Conservation (phyloP, 805 yeast species). For the Candida coquimbonensis region DNA sequence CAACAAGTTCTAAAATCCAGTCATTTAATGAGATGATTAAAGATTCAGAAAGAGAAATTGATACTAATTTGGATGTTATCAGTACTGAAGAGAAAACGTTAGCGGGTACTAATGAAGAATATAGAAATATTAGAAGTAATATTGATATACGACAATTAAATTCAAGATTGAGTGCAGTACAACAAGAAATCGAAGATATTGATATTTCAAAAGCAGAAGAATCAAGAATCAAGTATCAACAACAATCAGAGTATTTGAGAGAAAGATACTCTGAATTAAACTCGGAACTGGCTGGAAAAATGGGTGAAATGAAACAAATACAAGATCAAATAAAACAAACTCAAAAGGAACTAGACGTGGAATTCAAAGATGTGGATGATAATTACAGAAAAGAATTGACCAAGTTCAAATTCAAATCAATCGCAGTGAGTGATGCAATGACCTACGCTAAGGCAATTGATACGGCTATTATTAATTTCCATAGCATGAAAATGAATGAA, state of each 20-base stretch:
- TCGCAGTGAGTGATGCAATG: slow-evolving; percentile 74
- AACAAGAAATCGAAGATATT: slow-evolving; percentile 35
- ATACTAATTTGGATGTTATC: slow-evolving; percentile 22
- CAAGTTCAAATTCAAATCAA: slow-evolving; percentile 63
- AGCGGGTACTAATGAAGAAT: slow-evolving; percentile 52
- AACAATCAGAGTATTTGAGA: slow-evolving; percentile 44
- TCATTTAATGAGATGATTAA: slow-evolving; percentile 14
- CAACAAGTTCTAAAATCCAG: slow-evolving; percentile 7
- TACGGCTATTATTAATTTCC: slow-evolving; percentile 88
- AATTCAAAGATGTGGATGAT: slow-evolving; percentile 60
- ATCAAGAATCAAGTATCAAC: slow-evolving; percentile 54
- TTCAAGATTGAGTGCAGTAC: slow-evolving; percentile 30
- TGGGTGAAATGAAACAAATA: slow-evolving; percentile 83
- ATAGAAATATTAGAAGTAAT: slow-evolving; percentile 58
- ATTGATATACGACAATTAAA: slow-evolving; percentile 47
- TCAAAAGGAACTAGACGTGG: slow-evolving; percentile 55
- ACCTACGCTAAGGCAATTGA: slow-evolving; percentile 84
- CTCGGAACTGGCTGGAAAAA: slow-evolving; percentile 62
- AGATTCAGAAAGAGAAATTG: slow-evolving; percentile 24
- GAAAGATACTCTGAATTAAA: slow-evolving; percentile 46
- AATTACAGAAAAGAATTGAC: slow-evolving; percentile 66
- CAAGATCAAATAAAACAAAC: slow-evolving; percentile 58
- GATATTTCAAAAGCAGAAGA: slow-evolving; percentile 53
- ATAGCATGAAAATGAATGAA: slow-evolving; percentile 85
- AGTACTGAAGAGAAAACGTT: slow-evolving; percentile 34